Evolutionary conservation across 2,329 filamentous ascomycete species (phyloP), one percentile per base, ranked within the genome.

Genomic region (Ceratocystis alfenasii): DNA sequence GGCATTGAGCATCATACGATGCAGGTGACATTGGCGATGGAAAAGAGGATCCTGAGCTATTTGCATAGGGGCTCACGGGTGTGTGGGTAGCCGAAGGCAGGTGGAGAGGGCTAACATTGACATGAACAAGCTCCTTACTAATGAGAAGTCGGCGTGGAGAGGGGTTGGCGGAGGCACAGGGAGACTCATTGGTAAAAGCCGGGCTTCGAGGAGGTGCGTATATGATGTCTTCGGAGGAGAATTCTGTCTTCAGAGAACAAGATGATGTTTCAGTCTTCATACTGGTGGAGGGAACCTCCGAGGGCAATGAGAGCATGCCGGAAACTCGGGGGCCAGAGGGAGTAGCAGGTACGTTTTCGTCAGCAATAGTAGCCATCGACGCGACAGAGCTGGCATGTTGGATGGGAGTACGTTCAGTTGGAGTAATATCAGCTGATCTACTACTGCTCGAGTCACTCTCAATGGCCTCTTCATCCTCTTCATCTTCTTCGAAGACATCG

Each of bases 401-500:
- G 55, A 65, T 63, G 25, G 65, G 65, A 15, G 60, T 65, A 30
- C 64, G 66, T 2, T 61, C 60, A 20, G 66, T 67, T 17, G 66
- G 66, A 4, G 66, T 67, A 8, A 67, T 65, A 45, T 67, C 66
- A 15, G 63, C 66, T 1, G 66, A 67, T 60, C 66, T 65, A 53
- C 60, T 63, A 28, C 66, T 67, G 17, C 63, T 65, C 1, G 66
- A 67, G n/a, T 67, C 68, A 60, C 67, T 68, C 15, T 68, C 68
- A 6, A 75, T 76, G 2, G 69, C 70, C 41, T 77, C 74, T 25
- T 74, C 74, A 65, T 76, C 76, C 12, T 84, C 80, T 2, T 78
- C 77, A 33, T 92, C 89, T 70, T 93, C 89, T 72, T 94, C 89
- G 69, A 93, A 94, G 0, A 94, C 89, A 72, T 93, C 89, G 0